Evolutionary conservation across 352 stramenopile genomes (phyloP), one percentile per base, ranked within the genome.

Genomic region (Pythium guiyangense): DNA sequence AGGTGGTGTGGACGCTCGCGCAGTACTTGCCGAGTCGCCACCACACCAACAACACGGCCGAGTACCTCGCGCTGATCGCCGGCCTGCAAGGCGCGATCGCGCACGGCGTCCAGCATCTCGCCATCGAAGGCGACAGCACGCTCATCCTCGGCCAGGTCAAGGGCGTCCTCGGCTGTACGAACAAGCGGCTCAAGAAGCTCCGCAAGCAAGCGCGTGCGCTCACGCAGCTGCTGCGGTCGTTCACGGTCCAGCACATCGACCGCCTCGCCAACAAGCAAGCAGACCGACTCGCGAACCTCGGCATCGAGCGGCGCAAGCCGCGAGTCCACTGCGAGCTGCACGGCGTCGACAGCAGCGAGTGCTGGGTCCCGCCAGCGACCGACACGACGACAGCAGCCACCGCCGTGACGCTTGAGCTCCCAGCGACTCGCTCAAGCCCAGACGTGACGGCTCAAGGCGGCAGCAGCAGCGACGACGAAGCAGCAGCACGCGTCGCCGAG

Each of bases 201-300:
- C 57, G 57, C 20, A 59, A 58, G 22, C 45, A 50, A 26, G 37
- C 34, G 10, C 49, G 45, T 2, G 26, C 8, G 6, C 49, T 54
- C 5, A 29, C 58, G 8, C 45, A 31, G 29, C 42, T 39, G 25
- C 25, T 59, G 20, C n/a, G 29, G 12, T 39, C 43, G 11, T 34
- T n/a, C 14, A 27, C 27, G 17, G 18, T 64, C 4, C 29, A 25
- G 8, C 57, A 64, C 35, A 47, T 64, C 31, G 42, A 64, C 57
- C 42, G 50, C 1, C 44, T 52, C 10, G 42, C 31, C 6, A 64
- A 64, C 50, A 18, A 54, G 35, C 49, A 59, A 18, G 51, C 57
- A 5, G 40, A 64, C 51, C 49, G 57, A 15, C 57, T 64, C 29
- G 57, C 50, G 8, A 59, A 59, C 51, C 42, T 34, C 10, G 57